A percentile compares a stretch with the other conserved stretches of the same genome.
These are phyloP conservation scores for Hansfordia pulvinata DNA, from an alignment of 2,329 filamentous ascomycete genomes.

Conservation along the genomic window DNA sequence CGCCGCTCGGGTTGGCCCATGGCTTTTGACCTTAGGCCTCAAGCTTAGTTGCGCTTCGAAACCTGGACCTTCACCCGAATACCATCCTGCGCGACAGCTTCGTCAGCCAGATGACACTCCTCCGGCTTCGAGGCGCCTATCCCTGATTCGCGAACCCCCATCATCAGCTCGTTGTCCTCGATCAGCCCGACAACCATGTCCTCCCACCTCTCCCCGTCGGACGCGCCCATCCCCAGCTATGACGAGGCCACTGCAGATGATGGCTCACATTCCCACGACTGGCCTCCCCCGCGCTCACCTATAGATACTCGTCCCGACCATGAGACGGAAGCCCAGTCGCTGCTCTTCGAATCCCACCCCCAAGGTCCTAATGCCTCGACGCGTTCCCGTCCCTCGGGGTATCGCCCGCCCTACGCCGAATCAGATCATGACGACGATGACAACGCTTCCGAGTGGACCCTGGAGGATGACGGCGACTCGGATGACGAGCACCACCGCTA, in stretches of 20 bases:
- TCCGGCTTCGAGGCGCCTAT: not conserved
- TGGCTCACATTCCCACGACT: constrained; percentile 34
- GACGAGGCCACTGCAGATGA: constrained; percentile 60
- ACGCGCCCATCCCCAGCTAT: constrained; percentile 71
- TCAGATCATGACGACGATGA: constrained; percentile 59
- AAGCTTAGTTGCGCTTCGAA: too few relatives aligned
- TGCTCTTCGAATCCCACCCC: too few relatives aligned
- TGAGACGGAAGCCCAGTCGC: constrained; percentile 64
- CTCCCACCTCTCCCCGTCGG: constrained; percentile 41
- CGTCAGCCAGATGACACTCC: not conserved
- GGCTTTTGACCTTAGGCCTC: too few relatives aligned
- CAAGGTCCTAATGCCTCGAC: too few relatives aligned
- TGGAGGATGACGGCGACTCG: constrained; percentile 19
- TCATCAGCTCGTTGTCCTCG: not conserved
- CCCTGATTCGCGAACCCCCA: not conserved
- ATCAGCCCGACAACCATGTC: constrained; percentile 16
- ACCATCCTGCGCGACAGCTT: not conserved
- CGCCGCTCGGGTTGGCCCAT: too few relatives aligned
- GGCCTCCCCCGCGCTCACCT: constrained; percentile 43
- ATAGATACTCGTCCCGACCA: constrained; percentile 49
- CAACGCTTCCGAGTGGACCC: constrained; percentile 33
- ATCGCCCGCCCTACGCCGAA: constrained; percentile 63
- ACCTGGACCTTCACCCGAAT: too few relatives aligned
- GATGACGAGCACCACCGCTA: constrained; percentile 35
- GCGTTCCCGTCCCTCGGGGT: constrained; percentile 36